Evolutionary conservation across 768 basidiomycete species (phyloP).

Genomic region (Pisolithus tinctorius): DNA sequence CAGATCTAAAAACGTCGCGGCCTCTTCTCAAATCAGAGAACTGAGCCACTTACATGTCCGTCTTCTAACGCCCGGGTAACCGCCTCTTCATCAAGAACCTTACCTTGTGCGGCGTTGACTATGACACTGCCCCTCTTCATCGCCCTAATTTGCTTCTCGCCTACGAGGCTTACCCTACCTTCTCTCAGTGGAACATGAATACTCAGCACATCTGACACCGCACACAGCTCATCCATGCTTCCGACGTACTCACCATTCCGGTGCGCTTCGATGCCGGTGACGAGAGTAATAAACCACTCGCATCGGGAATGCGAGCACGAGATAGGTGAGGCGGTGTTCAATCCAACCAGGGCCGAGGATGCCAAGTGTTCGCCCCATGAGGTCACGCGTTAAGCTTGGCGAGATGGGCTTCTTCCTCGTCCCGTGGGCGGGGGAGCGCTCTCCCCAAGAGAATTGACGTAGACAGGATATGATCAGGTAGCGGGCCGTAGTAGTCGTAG

Average conservation of each 20-base stretch:
- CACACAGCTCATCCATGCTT: constrained; percentile 55
- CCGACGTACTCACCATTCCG: constrained; percentile 76
- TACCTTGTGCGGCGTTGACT: constrained; percentile 85
- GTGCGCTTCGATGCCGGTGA: constrained; percentile 47
- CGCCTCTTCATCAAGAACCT: constrained; percentile 81
- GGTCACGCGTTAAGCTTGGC: constrained; percentile 48
- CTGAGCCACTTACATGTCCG: constrained; percentile 64
- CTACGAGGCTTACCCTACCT: constrained; percentile 68
- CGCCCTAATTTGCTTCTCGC: constrained; percentile 65
- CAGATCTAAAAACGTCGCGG: background rate
- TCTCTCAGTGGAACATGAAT: constrained; percentile 75
- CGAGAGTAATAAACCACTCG: constrained; percentile 77
- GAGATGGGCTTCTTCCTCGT: constrained; percentile 55
- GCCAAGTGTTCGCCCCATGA: constrained; percentile 61
- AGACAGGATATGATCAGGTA: constrained; percentile 75
- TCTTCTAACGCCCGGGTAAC: constrained; percentile 80
- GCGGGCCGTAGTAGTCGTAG: constrained; percentile 81
- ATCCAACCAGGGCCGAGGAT: constrained; percentile 79
- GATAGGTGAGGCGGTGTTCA: constrained; percentile 60
- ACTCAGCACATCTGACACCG: constrained; percentile 72
- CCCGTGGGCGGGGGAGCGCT: constrained; percentile 42
- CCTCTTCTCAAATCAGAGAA: background rate
- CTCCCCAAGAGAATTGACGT: constrained; percentile 64
- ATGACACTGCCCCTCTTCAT: constrained; percentile 75
- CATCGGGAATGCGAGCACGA: constrained; percentile 82